Conservation (phyloP, 2,329 filamentous ascomycete genomes). For the Huntiella decipiens region DNA sequence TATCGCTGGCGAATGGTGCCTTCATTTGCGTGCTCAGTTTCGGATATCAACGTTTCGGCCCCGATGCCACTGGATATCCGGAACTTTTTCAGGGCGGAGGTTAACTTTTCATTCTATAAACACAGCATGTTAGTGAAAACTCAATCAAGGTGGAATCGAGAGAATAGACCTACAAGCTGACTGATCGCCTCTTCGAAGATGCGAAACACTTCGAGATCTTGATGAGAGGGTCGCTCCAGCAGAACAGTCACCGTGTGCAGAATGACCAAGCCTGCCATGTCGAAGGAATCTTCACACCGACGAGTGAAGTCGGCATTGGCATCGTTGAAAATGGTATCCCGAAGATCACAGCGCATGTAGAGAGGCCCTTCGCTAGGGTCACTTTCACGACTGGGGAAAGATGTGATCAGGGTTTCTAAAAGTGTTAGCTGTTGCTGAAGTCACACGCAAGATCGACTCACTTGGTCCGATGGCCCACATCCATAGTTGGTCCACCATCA, state of each 20-base stretch:
- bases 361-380: slow-evolving; percentile 34
- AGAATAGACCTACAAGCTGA: slow-evolving; percentile 27
- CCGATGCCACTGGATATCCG: slow-evolving; percentile 34
- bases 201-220: slow-evolving; percentile 42
- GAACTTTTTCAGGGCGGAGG: slow-evolving; percentile 41
- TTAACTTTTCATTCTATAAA: slow-evolving; percentile 39
- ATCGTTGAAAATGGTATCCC: slow-evolving; percentile 46
- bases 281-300: slow-evolving; percentile 40
- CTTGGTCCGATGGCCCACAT: slow-evolving; percentile 36
- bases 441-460: slow-evolving; percentile 16
- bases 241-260: slow-evolving; percentile 43
- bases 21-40: slow-evolving; percentile 21
- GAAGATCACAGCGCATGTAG: slow-evolving; percentile 40
- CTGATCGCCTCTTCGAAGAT: slow-evolving; percentile 50
- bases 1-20: slow-evolving; percentile 22
- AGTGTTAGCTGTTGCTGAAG: background rate
- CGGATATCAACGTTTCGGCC: slow-evolving; percentile 23
- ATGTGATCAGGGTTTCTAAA: slow-evolving; percentile 31
- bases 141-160: background rate
- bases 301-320: slow-evolving; percentile 44
- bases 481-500: slow-evolving; percentile 53
- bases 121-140: too few relatives aligned
- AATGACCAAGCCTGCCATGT: slow-evolving; percentile 42
- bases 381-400: slow-evolving; percentile 36
- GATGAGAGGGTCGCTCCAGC: slow-evolving; percentile 38